Evolutionary conservation across 2,329 filamentous ascomycete genomes (phyloP).

Genomic region (Alternaria triticimaculans): DNA sequence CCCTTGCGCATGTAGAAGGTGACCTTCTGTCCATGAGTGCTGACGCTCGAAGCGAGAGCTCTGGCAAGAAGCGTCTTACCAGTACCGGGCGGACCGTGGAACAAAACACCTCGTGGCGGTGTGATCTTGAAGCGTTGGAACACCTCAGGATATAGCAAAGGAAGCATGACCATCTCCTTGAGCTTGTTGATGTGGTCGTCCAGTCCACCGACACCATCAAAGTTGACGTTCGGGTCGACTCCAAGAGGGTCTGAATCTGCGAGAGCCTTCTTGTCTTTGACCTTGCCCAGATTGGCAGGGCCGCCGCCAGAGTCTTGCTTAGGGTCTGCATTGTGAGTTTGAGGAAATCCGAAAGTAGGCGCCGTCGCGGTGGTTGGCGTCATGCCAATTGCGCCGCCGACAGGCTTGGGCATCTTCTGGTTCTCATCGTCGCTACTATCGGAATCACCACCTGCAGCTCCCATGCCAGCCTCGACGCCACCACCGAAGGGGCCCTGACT

Average conservation of each 20-base stretch:
- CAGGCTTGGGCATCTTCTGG: slow-evolving; percentile 62
- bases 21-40: slow-evolving; percentile 87
- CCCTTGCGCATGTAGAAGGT: slow-evolving; percentile 99
- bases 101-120: slow-evolving; percentile 91
- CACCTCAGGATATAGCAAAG: slow-evolving; percentile 91
- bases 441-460: slow-evolving; percentile 81
- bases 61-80: slow-evolving; percentile 97
- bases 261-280: slow-evolving; percentile 89
- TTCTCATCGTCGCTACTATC: slow-evolving; percentile 97
- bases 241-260: slow-evolving; percentile 95
- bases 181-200: slow-evolving; percentile 94
- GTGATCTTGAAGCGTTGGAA: slow-evolving; percentile 92
- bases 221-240: slow-evolving; percentile 90
- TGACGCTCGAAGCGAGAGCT: slow-evolving; percentile 89
- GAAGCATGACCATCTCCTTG: slow-evolving; percentile 98
- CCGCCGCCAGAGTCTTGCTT: slow-evolving; percentile 64
- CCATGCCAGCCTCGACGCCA: slow-evolving; percentile 77
- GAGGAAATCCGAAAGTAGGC: slow-evolving; percentile 62
- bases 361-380: slow-evolving; percentile 62
- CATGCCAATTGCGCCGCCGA: slow-evolving; percentile 69
- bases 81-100: slow-evolving; percentile 95
- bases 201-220: slow-evolving; percentile 91
- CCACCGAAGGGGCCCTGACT: slow-evolving; percentile 94
- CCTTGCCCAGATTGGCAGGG: slow-evolving; percentile 85
- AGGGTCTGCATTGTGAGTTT: slow-evolving; percentile 64